Evolutionary conservation across 768 basidiomycete genomes (phyloP), one percentile per base, ranked within the genome.

Genomic region (Tephrocybe rancida): DNA sequence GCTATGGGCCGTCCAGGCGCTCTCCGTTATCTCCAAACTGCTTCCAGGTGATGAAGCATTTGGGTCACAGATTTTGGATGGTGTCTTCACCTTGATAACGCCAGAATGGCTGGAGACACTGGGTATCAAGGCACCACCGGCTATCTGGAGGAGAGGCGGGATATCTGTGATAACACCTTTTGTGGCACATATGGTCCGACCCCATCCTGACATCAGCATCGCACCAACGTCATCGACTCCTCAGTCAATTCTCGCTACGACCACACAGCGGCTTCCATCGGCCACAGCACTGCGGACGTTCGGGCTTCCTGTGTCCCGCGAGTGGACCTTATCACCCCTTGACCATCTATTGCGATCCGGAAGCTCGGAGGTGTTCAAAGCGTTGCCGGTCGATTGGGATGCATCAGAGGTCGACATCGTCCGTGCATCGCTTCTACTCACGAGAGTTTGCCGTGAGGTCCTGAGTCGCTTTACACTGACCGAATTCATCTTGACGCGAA

Each of bases 311-410:
- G 70, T 82, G 18, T 50, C 70, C 1, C 70, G 70, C 7, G 87
- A 91, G 64, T 96, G 93, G 90, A 65, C 81, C 5, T 74, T 88
- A 38, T 67, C 75, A 0, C 84, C 93, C 0, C 65, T 97, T 4
- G 81, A 92, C 59, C 87, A 94, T 59, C 81, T 98, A 7, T 73
- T 98, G 8, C 85, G 85, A 9, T 95, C 94, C 0, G 86, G 85
- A 0, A 74, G 70, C 21, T 83, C 86, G 0, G 81, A 79, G 0
- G 87, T 92, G 0, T 89, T 96, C 71, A 77, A 80, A 30, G 60
- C 76, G 19, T 77, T 90, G 1, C 90, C 93, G 0, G 55, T 71
- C 0, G 74, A 78, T 2, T 96, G 94, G 94, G 79, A 87, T 62
- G 84, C 85, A 0, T 86, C 85, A 3, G 95, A 98, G 67, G 74